Base-by-base conservation (phyloP, 1,139 yeast species). In the Nakaseomyces delphensis region DNA sequence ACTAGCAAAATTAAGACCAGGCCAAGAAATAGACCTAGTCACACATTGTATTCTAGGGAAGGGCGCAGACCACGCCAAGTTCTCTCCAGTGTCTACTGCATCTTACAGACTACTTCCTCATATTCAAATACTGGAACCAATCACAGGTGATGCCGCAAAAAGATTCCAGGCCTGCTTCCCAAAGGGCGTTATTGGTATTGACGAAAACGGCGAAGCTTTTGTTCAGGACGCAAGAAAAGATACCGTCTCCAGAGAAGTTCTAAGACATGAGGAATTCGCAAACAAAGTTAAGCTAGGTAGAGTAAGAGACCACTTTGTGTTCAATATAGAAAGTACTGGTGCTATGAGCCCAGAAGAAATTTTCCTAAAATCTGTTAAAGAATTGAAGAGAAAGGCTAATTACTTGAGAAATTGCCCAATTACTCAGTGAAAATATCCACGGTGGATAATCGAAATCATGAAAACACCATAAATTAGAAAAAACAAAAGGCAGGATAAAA, bases 301-400 rank as follows among this genome's bases (percentile, higher is more conserved):
- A 66, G 74, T 73, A 56, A 79, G 96, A 64, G 95, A 84, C 62
- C 95, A 91, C 59, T 91, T 91, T 62, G 84, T 91, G 43, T 91
- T 86, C 70, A 86, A 85, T 59, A 85, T 91, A 43, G 98, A 91
- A 66, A 80, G 93, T 45, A 81, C 95, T 3, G 97, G 98, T 32
- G 96, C 96, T 40, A 89, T 91, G 95, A 73, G 86, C 24, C 96
- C 98, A 18, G 95, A 85, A 57, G 97, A 89, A 65, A 86, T 91
- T 43, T 91, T 91, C 66, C 79, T 84, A 67, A 91, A 91, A 65
- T 78, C 93, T 47, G 83, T 91, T 45, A 75, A 91, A 61, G 79
- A 86, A 44, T 72, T 91, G 63, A 83, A 79, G 65, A 80, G 80
- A 60, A 91, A 91, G 68, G 95, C 94, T 29, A 81, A 79, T 52